Conservation (phyloP, 805 yeast species). For the Zygotorulaspora chibaensis region DNA sequence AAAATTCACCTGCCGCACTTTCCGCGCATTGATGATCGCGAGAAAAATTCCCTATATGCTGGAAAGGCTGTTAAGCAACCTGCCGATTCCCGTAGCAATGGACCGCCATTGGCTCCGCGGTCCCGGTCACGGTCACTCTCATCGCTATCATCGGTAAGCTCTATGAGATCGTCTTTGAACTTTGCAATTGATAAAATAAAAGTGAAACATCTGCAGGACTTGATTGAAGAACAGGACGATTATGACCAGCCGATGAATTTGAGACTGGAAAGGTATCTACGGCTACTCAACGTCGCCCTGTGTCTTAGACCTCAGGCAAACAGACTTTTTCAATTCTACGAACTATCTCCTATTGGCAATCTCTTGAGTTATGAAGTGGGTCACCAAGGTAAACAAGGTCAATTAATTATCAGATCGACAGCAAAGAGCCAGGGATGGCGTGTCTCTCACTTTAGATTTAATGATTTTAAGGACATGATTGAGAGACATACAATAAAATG, state of each 20-base stretch:
- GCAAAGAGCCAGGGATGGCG: slow-evolving; percentile 94
- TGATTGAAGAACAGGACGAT: slow-evolving; percentile 29
- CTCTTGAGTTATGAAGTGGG: slow-evolving; percentile 77
- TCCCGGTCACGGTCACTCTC: slow-evolving; percentile 5
- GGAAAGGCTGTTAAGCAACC: neutral
- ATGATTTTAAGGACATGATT: slow-evolving; percentile 82
- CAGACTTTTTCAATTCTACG: slow-evolving; percentile 79
- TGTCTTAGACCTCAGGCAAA: slow-evolving; percentile 78
- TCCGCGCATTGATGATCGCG: slow-evolving; percentile 26
- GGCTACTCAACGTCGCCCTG: slow-evolving; percentile 52
- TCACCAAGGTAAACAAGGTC: slow-evolving; percentile 86
- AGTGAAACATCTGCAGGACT: slow-evolving; percentile 30
- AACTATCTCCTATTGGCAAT: slow-evolving; percentile 83
- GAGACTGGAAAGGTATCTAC: slow-evolving; percentile 62
- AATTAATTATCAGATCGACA: slow-evolving; percentile 69
- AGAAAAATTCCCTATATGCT: slow-evolving; percentile 2
- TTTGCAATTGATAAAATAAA: slow-evolving; percentile 21
- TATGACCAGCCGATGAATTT: slow-evolving; percentile 27
- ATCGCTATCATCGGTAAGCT: slow-evolving; percentile 4
- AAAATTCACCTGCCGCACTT: slow-evolving; percentile 30
- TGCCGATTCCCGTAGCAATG: neutral
- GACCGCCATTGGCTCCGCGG: neutral
- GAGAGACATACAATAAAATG: slow-evolving; percentile 88
- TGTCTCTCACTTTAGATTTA: slow-evolving; percentile 78
- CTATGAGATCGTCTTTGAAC: slow-evolving; percentile 18